Evolutionary conservation across 164 flowering plant species (phyloP).

Genomic region (Santalum album): DNA sequence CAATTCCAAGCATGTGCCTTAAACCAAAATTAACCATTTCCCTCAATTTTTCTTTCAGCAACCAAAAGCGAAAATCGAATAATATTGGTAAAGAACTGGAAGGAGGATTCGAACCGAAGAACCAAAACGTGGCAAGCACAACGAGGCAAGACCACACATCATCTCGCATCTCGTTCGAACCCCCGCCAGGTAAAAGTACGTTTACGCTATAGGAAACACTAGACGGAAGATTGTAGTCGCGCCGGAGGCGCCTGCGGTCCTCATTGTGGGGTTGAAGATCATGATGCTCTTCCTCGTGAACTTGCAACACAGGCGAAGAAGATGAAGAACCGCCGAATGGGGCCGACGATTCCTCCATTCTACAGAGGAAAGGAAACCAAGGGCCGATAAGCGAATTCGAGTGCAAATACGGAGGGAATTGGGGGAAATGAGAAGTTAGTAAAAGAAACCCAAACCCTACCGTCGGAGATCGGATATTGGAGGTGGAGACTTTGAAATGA

Average conservation of each 20-base stretch:
- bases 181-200: constrained; percentile 10
- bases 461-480: no score
- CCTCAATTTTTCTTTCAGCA: no score
- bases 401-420: no score
- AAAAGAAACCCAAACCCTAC: no score
- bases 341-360: constrained; percentile 23
- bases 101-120: constrained; percentile 34
- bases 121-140: constrained; percentile 48
- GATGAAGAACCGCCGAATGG: constrained; percentile 16
- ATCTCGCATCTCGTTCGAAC: constrained; percentile 16
- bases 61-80: no score
- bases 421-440: no score
- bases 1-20: no score
- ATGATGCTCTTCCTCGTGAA: constrained; percentile 11
- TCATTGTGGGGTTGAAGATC: constrained; percentile 6
- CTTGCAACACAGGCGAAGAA: constrained; percentile 11
- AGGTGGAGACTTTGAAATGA: no score
- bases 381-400: no score
- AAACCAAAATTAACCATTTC: no score
- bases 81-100: no score
- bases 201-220: constrained; percentile 19
- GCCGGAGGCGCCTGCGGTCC: neutral
- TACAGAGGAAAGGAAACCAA: constrained; percentile 4
- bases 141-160: constrained; percentile 48
- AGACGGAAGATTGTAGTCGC: constrained; percentile 6